Base-by-base conservation (phyloP, 441 rosid species). In the Populus trichocarpa region DNA sequence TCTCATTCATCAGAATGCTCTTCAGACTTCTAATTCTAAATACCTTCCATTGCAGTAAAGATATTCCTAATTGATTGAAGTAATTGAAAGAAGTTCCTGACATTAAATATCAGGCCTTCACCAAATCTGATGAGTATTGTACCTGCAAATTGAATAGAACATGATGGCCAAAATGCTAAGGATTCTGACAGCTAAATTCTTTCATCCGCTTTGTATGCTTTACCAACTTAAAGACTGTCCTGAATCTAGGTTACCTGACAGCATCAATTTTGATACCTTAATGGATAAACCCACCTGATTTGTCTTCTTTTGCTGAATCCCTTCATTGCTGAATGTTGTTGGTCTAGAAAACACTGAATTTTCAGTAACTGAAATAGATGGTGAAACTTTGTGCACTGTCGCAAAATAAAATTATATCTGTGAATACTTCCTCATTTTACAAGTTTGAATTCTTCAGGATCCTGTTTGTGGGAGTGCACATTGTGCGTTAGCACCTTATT, bases 391-490 rank as follows among this genome's bases (percentile, higher is more conserved):
- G 20, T 35, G 1, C 30, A 40, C 1, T 18, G 1, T 14, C 6
- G 11, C 12, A n/a, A 59, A 25, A 26, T 26, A 11, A 16, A 28
- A 18, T 32, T 57, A 8, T 71, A 69, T 33, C 12, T 12, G 40
- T 8, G 10, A 75, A 68, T 18, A 64, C 28, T 42, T 38, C 67
- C 13, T 61, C 30, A 16, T 38, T 23, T 25, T 2, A 5, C 30
- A 26, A 36, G 63, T 46, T 72, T 42, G 11, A 76, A 59, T 82
- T 67, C 28, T 73, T 33, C 87, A 93, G 95, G 95, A 90, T 84
- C 97, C 94, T 68, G 91, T 91, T 40, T 81, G 88, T 78, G 97
- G 97, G 53, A 89, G 94, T 80, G 96, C 93, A 40, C 89, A 90
- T 75, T 92, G 97, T 86, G 89, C 89, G 64, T 77, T 95, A 74